phyloP scores from a whole-genome alignment of 2,329 filamentous ascomycete genomes.

The Pyrenophora seminiperda region DNA sequence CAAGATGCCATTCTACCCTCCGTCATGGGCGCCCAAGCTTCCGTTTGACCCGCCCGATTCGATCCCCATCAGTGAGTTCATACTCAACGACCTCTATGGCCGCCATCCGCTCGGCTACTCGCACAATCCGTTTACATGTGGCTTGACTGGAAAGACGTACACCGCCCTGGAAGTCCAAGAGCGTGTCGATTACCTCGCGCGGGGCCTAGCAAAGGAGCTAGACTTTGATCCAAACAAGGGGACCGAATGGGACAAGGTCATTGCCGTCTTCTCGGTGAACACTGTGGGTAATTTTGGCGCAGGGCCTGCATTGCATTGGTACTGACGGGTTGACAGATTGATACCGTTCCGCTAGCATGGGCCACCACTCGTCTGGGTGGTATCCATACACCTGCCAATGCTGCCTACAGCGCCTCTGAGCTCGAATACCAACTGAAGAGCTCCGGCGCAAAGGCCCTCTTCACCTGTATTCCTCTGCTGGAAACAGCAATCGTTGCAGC shows the following conservation, averaged over 20 bases:
- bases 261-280: constrained; percentile 78
- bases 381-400: constrained; percentile 75
- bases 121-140: constrained; percentile 75
- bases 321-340: constrained; percentile 60
- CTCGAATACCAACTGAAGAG: constrained; percentile 74
- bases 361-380: constrained; percentile 77
- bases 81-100: constrained; percentile 73
- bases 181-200: constrained; percentile 69
- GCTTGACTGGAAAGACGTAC: constrained; percentile 71
- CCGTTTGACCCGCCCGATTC: constrained; percentile 73
- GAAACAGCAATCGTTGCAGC: constrained; percentile 68
- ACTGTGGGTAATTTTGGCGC: constrained; percentile 60
- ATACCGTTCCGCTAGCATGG: constrained; percentile 74
- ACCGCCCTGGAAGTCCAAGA: constrained; percentile 66
- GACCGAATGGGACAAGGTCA: constrained; percentile 80
- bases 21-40: constrained; percentile 65
- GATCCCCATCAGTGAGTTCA: constrained; percentile 76
- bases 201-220: constrained; percentile 71
- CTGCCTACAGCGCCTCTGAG: constrained; percentile 72
- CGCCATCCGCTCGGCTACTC: constrained; percentile 67
- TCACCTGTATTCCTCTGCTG: constrained; percentile 72
- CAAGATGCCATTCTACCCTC: constrained; percentile 62
- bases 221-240: constrained; percentile 72
- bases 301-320: neutral
- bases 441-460: constrained; percentile 70